Conservation (phyloP, 2,329 filamentous ascomycete genomes). For the Aureobasidium leucospermi region DNA sequence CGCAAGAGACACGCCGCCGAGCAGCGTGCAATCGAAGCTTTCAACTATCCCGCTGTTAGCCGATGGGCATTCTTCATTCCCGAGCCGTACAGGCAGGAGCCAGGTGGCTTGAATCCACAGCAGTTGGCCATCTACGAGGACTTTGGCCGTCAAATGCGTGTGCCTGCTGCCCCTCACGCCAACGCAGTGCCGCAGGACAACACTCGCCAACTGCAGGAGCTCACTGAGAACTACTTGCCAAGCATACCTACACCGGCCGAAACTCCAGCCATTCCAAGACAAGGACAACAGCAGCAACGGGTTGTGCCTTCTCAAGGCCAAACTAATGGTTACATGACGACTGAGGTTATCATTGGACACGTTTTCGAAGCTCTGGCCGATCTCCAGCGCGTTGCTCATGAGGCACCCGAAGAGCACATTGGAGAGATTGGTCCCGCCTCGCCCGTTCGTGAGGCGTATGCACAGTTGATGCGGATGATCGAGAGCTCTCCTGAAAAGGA, state of each 20-base stretch:
- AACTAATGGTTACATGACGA: slow-evolving; percentile 54
- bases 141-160: slow-evolving; percentile 77
- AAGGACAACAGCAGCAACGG: slow-evolving; percentile 45
- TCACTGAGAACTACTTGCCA: slow-evolving; percentile 56
- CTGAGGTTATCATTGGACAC: slow-evolving; percentile 45
- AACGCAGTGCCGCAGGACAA: slow-evolving; percentile 52
- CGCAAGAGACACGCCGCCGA: slow-evolving; percentile 69
- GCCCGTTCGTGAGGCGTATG: slow-evolving; percentile 50
- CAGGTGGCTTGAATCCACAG: slow-evolving; percentile 76
- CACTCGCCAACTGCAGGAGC: slow-evolving; percentile 53
- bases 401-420: slow-evolving; percentile 51
- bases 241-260: slow-evolving; percentile 57
- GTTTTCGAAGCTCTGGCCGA: slow-evolving; percentile 50
- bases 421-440: slow-evolving; percentile 49
- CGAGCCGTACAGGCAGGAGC: slow-evolving; percentile 81
- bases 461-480: slow-evolving; percentile 48
- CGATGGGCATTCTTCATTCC: slow-evolving; percentile 92
- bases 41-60: slow-evolving; percentile 71
- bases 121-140: slow-evolving; percentile 96
- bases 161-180: slow-evolving; percentile 41
- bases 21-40: slow-evolving; percentile 72
- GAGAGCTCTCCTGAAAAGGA: slow-evolving; percentile 50
- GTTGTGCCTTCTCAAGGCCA: slow-evolving; percentile 34
- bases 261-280: slow-evolving; percentile 53
- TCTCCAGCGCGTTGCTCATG: slow-evolving; percentile 49